These are phyloP conservation scores for Schwanniomyces pseudopolymorphus DNA, from an alignment of 805 yeast species.

Conservation along the genomic window DNA sequence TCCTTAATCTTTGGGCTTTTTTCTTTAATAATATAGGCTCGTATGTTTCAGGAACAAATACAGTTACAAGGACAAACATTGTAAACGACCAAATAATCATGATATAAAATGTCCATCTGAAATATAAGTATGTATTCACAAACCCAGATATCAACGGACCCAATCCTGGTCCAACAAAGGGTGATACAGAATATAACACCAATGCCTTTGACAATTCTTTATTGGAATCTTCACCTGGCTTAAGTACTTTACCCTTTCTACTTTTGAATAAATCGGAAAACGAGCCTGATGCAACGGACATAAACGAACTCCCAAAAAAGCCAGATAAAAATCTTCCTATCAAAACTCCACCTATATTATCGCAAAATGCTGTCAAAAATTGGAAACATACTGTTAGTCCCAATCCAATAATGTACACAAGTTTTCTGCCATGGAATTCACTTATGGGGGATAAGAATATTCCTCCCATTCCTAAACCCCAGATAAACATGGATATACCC, in stretches of 20 bases:
- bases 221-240: conserved; percentile 18
- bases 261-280: conserved; percentile 62
- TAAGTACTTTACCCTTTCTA: conserved; percentile 4
- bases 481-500: conserved; percentile 27
- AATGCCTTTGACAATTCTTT: conserved; percentile 20
- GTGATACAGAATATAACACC: conserved; percentile 26
- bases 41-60: conserved; percentile 66
- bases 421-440: conserved; percentile 63
- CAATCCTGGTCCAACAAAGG: conserved; percentile 30
- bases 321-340: conserved; percentile 76
- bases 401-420: conserved; percentile 38
- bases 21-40: conserved; percentile 50
- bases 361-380: conserved; percentile 23
- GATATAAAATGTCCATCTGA: conserved; percentile 26
- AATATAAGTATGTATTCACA: conserved; percentile 17
- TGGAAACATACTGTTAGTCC: conserved; percentile 14
- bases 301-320: conserved; percentile 74
- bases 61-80: conserved; percentile 14
- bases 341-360: conserved; percentile 22
- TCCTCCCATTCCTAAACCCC: conserved; percentile 29
- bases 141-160: conserved; percentile 31
- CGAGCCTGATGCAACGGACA: conserved; percentile 85
- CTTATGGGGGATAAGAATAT: conserved; percentile 54
- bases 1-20: conserved; percentile 21
- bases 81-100: conserved; percentile 24